phyloP scores from a whole-genome alignment of 2,329 filamentous ascomycete genomes.

The Salinomyces thailandicus region DNA sequence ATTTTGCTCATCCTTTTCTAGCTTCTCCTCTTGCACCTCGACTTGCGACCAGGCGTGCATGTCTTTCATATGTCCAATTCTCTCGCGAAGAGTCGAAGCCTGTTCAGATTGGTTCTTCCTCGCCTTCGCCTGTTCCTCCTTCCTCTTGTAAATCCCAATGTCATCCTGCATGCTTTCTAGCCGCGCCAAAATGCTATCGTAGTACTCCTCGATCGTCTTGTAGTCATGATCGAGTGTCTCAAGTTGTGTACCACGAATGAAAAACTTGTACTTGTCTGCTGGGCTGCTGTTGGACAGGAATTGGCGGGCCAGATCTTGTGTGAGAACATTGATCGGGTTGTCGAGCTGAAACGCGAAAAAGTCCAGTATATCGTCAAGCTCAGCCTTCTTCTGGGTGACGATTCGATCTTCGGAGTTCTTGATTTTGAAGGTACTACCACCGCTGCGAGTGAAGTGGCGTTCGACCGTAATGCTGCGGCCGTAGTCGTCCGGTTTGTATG shows the following conservation, averaged over 20 bases:
- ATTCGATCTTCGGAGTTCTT: slow-evolving; percentile 60
- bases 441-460: slow-evolving; percentile 67
- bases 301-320: slow-evolving; percentile 86
- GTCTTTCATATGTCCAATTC: slow-evolving; percentile 47
- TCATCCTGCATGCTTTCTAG: slow-evolving; percentile 52
- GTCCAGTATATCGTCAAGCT: slow-evolving; percentile 87
- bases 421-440: slow-evolving; percentile 74
- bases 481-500: slow-evolving; percentile 73
- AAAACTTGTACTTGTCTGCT: slow-evolving; percentile 88
- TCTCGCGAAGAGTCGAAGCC: slow-evolving; percentile 53
- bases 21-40: slow-evolving; percentile 53
- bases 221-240: slow-evolving; percentile 91
- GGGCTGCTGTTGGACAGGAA: slow-evolving; percentile 81
- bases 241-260: slow-evolving; percentile 85
- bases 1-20: slow-evolving; percentile 21
- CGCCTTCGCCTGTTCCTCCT: slow-evolving; percentile 50
- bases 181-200: slow-evolving; percentile 61
- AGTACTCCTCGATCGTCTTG: slow-evolving; percentile 64
- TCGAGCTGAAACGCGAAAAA: slow-evolving; percentile 91
- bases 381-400: slow-evolving; percentile 72
- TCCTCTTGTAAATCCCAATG: slow-evolving; percentile 49
- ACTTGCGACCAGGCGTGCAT: slow-evolving; percentile 87
- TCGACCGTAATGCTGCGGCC: slow-evolving; percentile 84
- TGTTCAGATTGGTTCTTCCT: slow-evolving; percentile 56
- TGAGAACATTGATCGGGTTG: slow-evolving; percentile 91